Evolutionary conservation across 2,329 filamentous ascomycete genomes (phyloP).

Genomic region (Colletotrichum sp.): DNA sequence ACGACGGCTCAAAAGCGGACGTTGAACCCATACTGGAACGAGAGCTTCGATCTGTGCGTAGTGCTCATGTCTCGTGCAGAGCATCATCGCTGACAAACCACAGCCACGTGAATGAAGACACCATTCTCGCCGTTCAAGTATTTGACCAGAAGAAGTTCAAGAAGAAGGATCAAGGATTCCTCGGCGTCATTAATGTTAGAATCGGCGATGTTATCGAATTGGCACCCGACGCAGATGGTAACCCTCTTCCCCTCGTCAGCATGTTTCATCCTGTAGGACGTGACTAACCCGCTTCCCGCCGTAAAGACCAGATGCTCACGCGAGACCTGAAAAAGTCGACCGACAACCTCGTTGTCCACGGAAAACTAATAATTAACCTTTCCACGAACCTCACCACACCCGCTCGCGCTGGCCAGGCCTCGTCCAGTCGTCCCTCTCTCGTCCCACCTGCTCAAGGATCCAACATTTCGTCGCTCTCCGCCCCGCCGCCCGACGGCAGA

Average conservation of each 20-base stretch:
- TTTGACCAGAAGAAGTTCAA: constrained; percentile 99
- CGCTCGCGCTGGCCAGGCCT: constrained; percentile 55
- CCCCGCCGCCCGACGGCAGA: constrained; percentile 49
- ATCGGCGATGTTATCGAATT: constrained; percentile 95
- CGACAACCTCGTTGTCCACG: constrained; percentile 96
- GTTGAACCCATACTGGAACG: constrained; percentile 99
- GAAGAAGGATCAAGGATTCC: constrained; percentile 99
- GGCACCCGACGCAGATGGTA: constrained; percentile 89
- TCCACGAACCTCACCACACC: constrained; percentile 86
- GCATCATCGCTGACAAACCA: constrained; percentile 3
- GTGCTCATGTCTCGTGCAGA: constrained; percentile 23
- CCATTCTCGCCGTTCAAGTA: constrained; percentile 95
- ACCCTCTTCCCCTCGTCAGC: constrained; percentile 30
- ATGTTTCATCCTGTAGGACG: constrained; percentile 20
- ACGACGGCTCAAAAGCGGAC: constrained; percentile 97
- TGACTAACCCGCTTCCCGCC: constrained; percentile 27
- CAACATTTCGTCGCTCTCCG: constrained; percentile 46
- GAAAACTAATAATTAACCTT: constrained; percentile 94
- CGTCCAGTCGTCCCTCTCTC: constrained; percentile 50
- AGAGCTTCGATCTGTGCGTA: constrained; percentile 95
- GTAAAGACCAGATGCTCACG: constrained; percentile 96
- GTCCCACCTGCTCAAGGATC: constrained; percentile 44
- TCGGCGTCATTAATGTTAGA: constrained; percentile 96
- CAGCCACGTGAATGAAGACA: constrained; percentile 91
- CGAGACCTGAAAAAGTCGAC: constrained; percentile 97